Base-by-base conservation (phyloP, 768 basidiomycete species). In the Trametes cinnabarina region DNA sequence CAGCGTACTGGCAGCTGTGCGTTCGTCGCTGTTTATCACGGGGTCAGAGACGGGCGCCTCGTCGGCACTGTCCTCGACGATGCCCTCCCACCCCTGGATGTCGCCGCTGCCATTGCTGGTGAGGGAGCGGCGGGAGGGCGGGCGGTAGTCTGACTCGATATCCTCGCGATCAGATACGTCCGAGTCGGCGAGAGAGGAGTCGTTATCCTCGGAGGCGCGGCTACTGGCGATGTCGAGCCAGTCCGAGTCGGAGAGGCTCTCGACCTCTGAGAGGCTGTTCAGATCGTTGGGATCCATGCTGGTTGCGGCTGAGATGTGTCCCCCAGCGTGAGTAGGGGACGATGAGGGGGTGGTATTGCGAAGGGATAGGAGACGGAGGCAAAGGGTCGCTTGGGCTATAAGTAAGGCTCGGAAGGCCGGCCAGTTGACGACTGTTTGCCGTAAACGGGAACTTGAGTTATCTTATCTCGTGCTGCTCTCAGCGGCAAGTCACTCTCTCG, bases 151-250 rank as follows among this genome's bases (percentile, higher is more conserved):
- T 17, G 62, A 69, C 51, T 53, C 52, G 19, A 55, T 40, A 59
- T 80, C 81, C 66, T 84, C 84, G 70, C 74, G 83, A 78, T 87
- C 86, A 67, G 80, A 83, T 68, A 79, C 83, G 61, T 77, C 75
- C 62, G 84, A 83, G 63, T 76, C 81, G 22, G 54, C 61, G 68
- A 84, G 72, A 68, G 84, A 72, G 54, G 87, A 88, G 67, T 87
- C 86, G 70, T 82, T 83, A 73, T 86, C 83, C 67, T 87, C 87
- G 34, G 87, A 88, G 53, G 83, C 83, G 64, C 82, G 82, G 69
- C 80, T 83, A 66, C 83, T 85, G 28, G 86, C 75, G 63, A 92
- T 80, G 66, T 91, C 89, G 66, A 89, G 85, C 90, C 90, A 92
- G 72, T 92, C 90, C 28, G 87, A 89, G 75, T 92, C 90, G 37